Evolutionary conservation across 2,329 filamentous ascomycete genomes (phyloP).

Genomic region (Geosmithia morbida): DNA sequence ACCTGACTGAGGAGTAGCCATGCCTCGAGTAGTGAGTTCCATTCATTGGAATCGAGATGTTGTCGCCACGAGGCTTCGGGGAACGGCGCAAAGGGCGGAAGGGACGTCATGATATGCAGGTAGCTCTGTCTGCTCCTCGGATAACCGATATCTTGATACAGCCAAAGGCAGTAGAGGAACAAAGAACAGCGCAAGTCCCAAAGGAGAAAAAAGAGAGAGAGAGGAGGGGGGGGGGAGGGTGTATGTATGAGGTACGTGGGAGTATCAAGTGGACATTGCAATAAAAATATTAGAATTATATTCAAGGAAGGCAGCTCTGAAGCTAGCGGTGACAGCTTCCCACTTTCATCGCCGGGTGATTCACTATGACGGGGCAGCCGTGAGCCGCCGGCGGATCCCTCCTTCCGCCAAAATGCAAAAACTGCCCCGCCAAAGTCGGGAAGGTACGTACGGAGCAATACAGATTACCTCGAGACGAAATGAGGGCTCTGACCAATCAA

Average conservation of each 20-base stretch:
- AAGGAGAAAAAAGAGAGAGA: not conserved
- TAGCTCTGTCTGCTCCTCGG: not conserved
- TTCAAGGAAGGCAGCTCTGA: not conserved
- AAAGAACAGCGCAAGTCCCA: not conserved
- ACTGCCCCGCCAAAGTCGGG: not conserved
- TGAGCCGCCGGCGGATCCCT: not conserved
- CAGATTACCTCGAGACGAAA: not conserved
- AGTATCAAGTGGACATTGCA: not conserved
- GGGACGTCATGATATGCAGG: constrained; percentile 19
- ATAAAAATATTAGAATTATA: not conserved
- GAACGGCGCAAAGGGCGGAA: constrained; percentile 67
- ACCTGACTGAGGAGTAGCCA: constrained; percentile 58
- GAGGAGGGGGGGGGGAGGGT: too few relatives aligned
- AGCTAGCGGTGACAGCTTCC: not conserved
- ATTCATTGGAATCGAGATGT: constrained; percentile 54
- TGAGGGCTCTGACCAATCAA: constrained; percentile 4
- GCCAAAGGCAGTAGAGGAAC: not conserved
- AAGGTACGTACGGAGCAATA: constrained; percentile 7
- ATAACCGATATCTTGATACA: not conserved
- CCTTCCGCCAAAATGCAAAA: not conserved
- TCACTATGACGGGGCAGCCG: constrained; percentile 13
- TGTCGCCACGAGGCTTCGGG: constrained; percentile 54
- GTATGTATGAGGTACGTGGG: not conserved
- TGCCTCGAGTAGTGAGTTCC: constrained; percentile 61
- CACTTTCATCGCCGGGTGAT: constrained; percentile 21